Evolutionary conservation across 2,329 filamentous ascomycete species (phyloP), one percentile per base, ranked within the genome.

Genomic region (Exophiala alcalophila): DNA sequence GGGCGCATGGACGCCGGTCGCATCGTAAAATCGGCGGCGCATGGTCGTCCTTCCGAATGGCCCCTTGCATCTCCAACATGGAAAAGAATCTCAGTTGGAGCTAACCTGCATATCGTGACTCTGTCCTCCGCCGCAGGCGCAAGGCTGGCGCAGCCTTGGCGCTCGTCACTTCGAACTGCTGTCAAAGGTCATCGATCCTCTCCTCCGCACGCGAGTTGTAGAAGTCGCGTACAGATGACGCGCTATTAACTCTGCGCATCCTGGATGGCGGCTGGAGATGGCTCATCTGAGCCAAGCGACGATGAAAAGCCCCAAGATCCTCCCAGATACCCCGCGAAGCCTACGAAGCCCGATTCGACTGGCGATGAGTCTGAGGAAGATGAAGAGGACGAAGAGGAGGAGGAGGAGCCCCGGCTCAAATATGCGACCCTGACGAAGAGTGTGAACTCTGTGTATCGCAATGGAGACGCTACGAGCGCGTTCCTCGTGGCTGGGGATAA

Each of bases 401-500:
- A 96, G 4, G 91, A 97, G 12, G 91, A 97, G 66, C 94, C 92
- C 19, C 84, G 83, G 60, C 78, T 98, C 57, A 98, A 98, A 67
- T 96, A 96, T 64, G 84, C 84, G 36, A 84, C 88, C 34, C 69
- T 97, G 55, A 97, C 92, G 5, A 83, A 82, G 48, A 83, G 84
- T 58, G 70, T 98, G 49, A 80, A 77, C 18, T 72, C 84, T 29
- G 78, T 96, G 23, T 98, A 98, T 69, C 83, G 89, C 45, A 95
- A 94, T 69, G 90, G 88, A 56, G 92, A 98, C 75, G 87, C 89
- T 56, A 96, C 91, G 18, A 96, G 90, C 65, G 74, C 86, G 6
- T 95, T 95, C 62, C 69, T 94, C 35, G 87, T 94, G 35, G 86
- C 86, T 27, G 91, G 91, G 38, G 91, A 98, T 72, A 97, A 97